Evolutionary conservation across 495 filamentous ascomycete species (phyloP), one percentile per base, ranked within the genome.

Genomic region (Xylaria intraflava): DNA sequence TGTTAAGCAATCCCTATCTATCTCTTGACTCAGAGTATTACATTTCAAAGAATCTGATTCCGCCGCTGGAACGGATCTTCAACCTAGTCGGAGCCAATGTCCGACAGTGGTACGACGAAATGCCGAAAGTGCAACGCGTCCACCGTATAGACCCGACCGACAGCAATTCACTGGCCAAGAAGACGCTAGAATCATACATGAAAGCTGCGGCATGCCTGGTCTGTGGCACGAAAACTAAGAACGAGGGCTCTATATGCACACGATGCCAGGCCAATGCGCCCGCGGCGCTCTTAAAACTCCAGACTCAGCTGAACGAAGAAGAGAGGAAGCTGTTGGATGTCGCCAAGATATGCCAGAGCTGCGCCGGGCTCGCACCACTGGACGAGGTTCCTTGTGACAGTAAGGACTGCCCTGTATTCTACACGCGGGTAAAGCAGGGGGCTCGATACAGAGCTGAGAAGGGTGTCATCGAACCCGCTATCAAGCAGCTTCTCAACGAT

Each of bases 21-120:
- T 83, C 89, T 57, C 77, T 98, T n/a, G 93, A 98, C 62, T 81
- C 91, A 0, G 90, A 96, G 61, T 98, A 98, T 69, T 98, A 98
- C 69, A 97, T 97, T 59, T 79, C 79, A 7, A 97, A 96, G 74
- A 96, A 96, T 62, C 62, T 98, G 22, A 93, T 98, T 45, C 94
- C 94, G 17, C 93, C 93, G 2, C 77, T 98, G 2, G 93, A 95
- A 69, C 82, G 93, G 12, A 97, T 98, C 48, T 97, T 98, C 77
- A 96, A 94, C 65, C 83, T 98, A 11, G 89, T 97, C 23, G 93
- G 93, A 27, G 93, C 90, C 17, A 94, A 94, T 67, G 87, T 97
- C 11, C 76, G 87, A 14, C 76, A 81, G 50, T 98, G 93, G 93
- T 97, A 90, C 56, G 90, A 95, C 49, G 89, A 95, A 68, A 95